Percentiles rank a stretch among this genome's conserved stretches.
Evolutionary conservation across 176 grass and related monocot genomes (phyloP).

Genomic region (Paspalum notatum): DNA sequence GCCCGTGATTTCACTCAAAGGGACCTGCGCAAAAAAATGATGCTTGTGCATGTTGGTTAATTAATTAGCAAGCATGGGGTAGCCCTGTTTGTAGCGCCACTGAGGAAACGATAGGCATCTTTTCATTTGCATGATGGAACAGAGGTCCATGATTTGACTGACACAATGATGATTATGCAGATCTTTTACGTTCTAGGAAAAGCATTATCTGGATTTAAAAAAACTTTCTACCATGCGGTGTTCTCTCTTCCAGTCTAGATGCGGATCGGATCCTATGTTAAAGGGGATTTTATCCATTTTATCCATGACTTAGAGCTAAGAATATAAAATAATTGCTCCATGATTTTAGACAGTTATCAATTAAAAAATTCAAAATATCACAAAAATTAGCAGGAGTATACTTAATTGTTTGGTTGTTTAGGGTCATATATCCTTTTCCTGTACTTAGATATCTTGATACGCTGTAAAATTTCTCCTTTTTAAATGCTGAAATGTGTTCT

Average conservation of each 20-base stretch:
- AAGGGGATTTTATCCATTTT: neutral
- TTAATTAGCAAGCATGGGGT: neutral
- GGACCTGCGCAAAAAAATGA: neutral
- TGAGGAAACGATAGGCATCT: conserved; percentile 5
- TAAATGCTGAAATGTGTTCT: too few relatives aligned
- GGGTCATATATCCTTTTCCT: too few relatives aligned
- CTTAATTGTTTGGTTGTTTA: too few relatives aligned
- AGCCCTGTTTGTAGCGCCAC: conserved; percentile 20
- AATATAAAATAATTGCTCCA: too few relatives aligned
- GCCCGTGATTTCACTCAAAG: conserved; percentile 18
- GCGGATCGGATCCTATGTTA: too few relatives aligned
- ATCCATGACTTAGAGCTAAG: too few relatives aligned
- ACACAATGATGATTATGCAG: conserved; percentile 5
- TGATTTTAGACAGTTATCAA: too few relatives aligned
- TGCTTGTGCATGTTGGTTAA: conserved; percentile 32
- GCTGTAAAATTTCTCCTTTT: too few relatives aligned
- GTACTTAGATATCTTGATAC: too few relatives aligned
- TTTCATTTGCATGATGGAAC: neutral
- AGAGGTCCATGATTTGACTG: conserved; percentile 15
- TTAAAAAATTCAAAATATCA: too few relatives aligned
- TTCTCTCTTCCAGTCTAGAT: neutral
- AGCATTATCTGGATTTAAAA: too few relatives aligned
- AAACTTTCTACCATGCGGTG: neutral
- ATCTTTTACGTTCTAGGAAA: neutral
- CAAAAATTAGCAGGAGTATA: too few relatives aligned